A percentile compares a stretch with the other conserved stretches of the same genome.
Evolutionary conservation across 2,329 filamentous ascomycete genomes (phyloP).

Genomic region (Penicillium sp.): DNA sequence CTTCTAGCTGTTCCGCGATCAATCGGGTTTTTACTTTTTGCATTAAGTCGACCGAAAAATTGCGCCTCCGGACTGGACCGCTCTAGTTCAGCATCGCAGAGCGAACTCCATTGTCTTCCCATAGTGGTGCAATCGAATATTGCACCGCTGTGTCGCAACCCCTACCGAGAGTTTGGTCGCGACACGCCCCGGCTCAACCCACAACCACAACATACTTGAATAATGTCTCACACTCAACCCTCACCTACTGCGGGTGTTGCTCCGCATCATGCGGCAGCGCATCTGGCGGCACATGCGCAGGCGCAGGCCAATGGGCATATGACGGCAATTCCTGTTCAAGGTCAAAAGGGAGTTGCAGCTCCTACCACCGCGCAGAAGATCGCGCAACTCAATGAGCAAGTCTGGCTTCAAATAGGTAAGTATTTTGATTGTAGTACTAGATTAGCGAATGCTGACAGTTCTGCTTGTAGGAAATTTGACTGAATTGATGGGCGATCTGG

Average conservation of each 20-base stretch:
- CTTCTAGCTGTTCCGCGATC: not conserved
- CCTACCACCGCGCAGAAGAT: conserved; percentile 70
- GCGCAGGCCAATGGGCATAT: conserved; percentile 52
- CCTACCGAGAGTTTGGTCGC: conserved; percentile 12
- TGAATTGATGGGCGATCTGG: conserved; percentile 80
- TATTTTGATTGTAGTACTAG: conserved; percentile 2
- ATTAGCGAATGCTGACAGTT: conserved; percentile 15
- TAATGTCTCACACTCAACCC: conserved; percentile 73
- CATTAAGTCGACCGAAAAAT: not conserved
- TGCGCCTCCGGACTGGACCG: conserved; percentile 2
- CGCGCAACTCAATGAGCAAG: conserved; percentile 72
- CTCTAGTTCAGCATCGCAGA: not conserved
- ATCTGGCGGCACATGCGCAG: conserved; percentile 30
- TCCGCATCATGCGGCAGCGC: conserved; percentile 51
- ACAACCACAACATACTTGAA: conserved; percentile 17
- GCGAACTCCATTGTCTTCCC: not conserved
- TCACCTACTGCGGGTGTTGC: conserved; percentile 74
- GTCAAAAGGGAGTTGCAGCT: conserved; percentile 57
- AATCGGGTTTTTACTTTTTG: not conserved
- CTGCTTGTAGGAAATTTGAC: conserved; percentile 66
- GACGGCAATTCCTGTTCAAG: conserved; percentile 50
- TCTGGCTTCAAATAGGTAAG: conserved; percentile 92
- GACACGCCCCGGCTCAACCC: conserved; percentile 19
- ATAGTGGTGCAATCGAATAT: conserved; percentile 12
- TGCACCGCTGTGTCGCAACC: conserved; percentile 36